Base-by-base conservation (phyloP, 257 asterid species). In the Solanum tacnaense region DNA sequence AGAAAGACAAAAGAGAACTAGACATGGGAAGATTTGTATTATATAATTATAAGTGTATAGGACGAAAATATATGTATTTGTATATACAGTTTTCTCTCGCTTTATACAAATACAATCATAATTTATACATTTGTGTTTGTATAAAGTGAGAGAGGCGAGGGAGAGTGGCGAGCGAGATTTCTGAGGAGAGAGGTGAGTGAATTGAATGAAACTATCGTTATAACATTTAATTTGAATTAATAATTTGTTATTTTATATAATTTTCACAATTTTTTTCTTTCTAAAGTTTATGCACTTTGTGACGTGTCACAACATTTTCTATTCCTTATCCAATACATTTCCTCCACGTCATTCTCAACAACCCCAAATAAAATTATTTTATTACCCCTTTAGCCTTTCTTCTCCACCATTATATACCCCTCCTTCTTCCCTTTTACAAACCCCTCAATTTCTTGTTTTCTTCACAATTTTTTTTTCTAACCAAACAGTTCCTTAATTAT, bases 311-410 rank as follows among this genome's bases (percentile, higher is more conserved):
- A 11, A 21, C 68, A 72, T 6, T 85, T 73, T 88, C 78, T 87
- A 27, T 12, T 27, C 84, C 21, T 39, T 56, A 38, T 79, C 91
- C 87, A 91, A 92, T 89, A 89, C 41, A 21, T 29, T 91, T 70
- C 86, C 83, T 16, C 27, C 32, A 65, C 49, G 38, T n/a, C 68
- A 21, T 84, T 16, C 7, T 31, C 60, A 58, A 82, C 32, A 31
- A 87, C 36, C 84, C 38, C 5, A 44, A 27, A 27, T 9, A 21
- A 78, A 81, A 41, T 41, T 46, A 81, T 46, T 46, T 81, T 44
- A 46, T 29, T 81, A 70, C 88, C 88, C 88, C 88, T n/a, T 9
- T 9, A 71, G 0, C 44, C 68, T 44, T 7, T 16, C 15, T 70
- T 84, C 87, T 84, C 79, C 87, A 65, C 87, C 31, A 6, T 34